Evolutionary conservation across 441 rosid genomes (phyloP).

Genomic region (Eutrema salsugineum): DNA sequence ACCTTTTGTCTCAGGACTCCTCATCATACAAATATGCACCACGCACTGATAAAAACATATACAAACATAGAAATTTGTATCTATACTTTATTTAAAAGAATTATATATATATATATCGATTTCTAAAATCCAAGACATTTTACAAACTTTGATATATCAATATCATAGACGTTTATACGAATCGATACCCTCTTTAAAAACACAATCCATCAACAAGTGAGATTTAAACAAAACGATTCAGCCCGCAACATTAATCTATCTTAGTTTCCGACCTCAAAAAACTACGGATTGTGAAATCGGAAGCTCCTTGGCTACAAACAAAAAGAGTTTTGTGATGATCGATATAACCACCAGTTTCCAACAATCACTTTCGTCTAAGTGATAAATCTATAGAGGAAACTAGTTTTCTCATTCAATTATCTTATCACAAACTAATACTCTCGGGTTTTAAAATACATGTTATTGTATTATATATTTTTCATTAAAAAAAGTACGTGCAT

Average conservation of each 20-base stretch:
- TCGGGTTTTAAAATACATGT: not conserved
- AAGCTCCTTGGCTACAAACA: not conserved
- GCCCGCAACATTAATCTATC: not conserved
- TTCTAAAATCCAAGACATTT: not conserved
- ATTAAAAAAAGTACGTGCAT: too few species aligned
- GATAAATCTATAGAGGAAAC: not conserved
- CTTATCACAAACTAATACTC: not conserved
- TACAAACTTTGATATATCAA: not conserved
- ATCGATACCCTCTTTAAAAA: not conserved
- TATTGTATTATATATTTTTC: too few species aligned
- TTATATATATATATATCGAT: too few species aligned
- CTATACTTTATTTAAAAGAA: too few species aligned
- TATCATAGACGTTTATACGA: not conserved
- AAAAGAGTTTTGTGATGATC: too few species aligned
- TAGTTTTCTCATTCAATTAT: not conserved
- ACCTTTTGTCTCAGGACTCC: slow-evolving; percentile 20
- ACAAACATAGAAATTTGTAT: not conserved
- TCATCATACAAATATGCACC: slow-evolving; percentile 11
- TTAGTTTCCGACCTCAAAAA: not conserved
- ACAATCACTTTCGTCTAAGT: not conserved
- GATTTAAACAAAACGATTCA: not conserved
- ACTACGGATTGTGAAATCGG: not conserved
- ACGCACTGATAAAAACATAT: not conserved
- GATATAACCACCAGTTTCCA: not conserved
- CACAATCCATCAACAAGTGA: not conserved